A percentile compares a stretch with the other conserved stretches of the same genome.
phyloP scores from a whole-genome alignment of 169 alveolate genomes.

The Plasmodium coatneyi region DNA sequence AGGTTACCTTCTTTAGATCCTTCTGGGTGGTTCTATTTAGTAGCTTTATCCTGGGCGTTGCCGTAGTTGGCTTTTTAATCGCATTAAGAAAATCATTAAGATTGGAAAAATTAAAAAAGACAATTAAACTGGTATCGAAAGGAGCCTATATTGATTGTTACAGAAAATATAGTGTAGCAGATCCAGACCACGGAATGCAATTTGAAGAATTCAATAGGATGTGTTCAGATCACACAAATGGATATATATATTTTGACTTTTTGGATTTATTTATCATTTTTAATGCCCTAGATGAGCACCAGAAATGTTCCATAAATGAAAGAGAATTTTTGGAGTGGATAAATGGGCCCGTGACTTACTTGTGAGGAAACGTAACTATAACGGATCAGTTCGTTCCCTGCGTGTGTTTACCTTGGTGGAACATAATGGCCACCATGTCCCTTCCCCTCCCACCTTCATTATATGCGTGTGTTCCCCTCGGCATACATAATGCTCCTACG shows the following conservation, averaged over 20 bases:
- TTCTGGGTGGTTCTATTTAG: conserved; percentile 79
- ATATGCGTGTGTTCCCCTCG: neutral
- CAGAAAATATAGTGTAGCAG: conserved; percentile 90
- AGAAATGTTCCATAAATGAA: conserved; percentile 91
- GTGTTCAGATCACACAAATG: conserved; percentile 91
- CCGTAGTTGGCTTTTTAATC: conserved; percentile 89
- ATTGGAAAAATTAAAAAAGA: conserved; percentile 88
- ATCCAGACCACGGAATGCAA: conserved; percentile 93
- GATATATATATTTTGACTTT: conserved; percentile 89
- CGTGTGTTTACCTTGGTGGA: neutral
- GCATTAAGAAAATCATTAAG: conserved; percentile 90
- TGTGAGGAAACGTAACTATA: neutral
- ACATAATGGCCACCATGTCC: neutral
- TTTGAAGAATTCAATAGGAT: conserved; percentile 91
- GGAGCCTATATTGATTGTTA: conserved; percentile 90
- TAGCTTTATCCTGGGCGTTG: conserved; percentile 85
- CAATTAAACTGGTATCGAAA: conserved; percentile 85
- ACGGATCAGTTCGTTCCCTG: neutral
- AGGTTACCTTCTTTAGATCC: conserved; percentile 73
- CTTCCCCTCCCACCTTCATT: neutral
- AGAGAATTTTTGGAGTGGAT: conserved; percentile 92
- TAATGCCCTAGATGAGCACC: conserved; percentile 92
- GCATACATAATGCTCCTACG: neutral
- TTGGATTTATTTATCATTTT: conserved; percentile 90
- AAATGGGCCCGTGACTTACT: conserved; percentile 82